Percentiles rank a stretch among this genome's conserved stretches.
phyloP scores from a whole-genome alignment of 768 basidiomycete species.

The Termitomyces sp. region DNA sequence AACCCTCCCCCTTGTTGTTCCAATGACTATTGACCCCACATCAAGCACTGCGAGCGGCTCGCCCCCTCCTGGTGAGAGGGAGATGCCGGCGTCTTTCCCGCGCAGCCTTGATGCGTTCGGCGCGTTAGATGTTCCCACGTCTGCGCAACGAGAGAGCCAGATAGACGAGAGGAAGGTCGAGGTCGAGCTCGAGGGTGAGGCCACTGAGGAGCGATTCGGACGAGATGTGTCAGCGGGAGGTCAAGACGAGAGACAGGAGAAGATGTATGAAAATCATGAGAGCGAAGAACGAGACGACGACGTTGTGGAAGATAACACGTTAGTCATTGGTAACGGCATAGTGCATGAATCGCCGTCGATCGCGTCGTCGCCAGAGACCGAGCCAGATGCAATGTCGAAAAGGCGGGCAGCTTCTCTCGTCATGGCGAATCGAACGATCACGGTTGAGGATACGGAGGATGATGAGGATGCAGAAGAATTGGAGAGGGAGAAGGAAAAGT shows the following conservation, averaged over 20 bases:
- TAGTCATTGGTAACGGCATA: not conserved
- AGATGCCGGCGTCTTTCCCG: slow-evolving; percentile 4
- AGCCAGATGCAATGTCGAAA: slow-evolving; percentile 15
- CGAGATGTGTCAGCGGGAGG: not conserved
- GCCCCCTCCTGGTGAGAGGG: not conserved
- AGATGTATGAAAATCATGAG: not conserved
- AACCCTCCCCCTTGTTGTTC: not conserved
- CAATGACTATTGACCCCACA: not conserved
- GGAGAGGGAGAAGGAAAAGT: slow-evolving; percentile 1
- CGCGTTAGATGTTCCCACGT: not conserved
- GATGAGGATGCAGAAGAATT: not conserved
- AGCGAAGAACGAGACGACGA: not conserved
- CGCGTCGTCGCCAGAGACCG: slow-evolving; percentile 14
- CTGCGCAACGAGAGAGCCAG: not conserved
- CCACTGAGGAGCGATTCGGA: not conserved
- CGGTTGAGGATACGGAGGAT: not conserved
- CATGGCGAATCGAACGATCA: slow-evolving; percentile 23
- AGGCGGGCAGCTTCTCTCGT: slow-evolving; percentile 11
- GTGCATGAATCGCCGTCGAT: slow-evolving; percentile 14
- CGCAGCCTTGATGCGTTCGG: not conserved
- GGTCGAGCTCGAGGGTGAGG: not conserved
- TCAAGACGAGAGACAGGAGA: not conserved
- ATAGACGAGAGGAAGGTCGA: not conserved
- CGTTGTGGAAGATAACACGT: not conserved
- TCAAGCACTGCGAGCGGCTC: not conserved